A percentile compares a stretch with the other conserved stretches of the same genome.
These are phyloP conservation scores for Aspergillus texensis DNA, from an alignment of 2,329 filamentous ascomycete genomes.

Conservation along the genomic window DNA sequence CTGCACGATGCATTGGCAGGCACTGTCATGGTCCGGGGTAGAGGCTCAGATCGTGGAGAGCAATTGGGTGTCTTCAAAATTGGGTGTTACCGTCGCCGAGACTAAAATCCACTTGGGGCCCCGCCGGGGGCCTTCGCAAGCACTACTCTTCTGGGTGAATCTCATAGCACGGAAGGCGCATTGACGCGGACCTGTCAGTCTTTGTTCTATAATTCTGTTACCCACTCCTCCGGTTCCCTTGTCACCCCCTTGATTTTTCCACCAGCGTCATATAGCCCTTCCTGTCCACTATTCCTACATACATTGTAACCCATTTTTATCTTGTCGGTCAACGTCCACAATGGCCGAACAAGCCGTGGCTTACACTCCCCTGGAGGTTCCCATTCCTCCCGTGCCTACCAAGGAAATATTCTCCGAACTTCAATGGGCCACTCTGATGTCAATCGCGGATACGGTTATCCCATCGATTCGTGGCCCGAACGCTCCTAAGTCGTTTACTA, in stretches of 20 bases:
- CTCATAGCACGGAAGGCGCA: background rate
- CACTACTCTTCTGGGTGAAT: constrained; percentile 13
- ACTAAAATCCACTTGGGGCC: background rate
- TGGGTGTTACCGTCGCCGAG: background rate
- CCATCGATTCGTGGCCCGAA: constrained; percentile 53
- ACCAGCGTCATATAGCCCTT: background rate
- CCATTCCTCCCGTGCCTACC: constrained; percentile 51
- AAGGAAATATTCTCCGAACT: constrained; percentile 53
- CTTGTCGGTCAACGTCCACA: background rate
- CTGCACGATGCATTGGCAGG: background rate
- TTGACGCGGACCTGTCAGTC: background rate
- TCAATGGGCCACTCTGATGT: constrained; percentile 63
- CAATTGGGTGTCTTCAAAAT: background rate
- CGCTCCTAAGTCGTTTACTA: constrained; percentile 33
- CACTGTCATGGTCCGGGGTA: background rate
- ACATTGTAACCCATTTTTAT: background rate
- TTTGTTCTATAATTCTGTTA: constrained; percentile 1
- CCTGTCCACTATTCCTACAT: background rate
- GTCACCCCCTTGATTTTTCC: background rate
- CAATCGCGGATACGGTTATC: constrained; percentile 60
- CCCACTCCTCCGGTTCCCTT: background rate
- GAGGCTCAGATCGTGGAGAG: background rate
- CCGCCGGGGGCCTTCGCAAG: constrained; percentile 12
- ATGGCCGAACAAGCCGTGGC: constrained; percentile 26
- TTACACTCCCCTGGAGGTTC: constrained; percentile 42